These are phyloP conservation scores for Mangifera indica DNA, from an alignment of 345 rosid species.

Conservation along the genomic window DNA sequence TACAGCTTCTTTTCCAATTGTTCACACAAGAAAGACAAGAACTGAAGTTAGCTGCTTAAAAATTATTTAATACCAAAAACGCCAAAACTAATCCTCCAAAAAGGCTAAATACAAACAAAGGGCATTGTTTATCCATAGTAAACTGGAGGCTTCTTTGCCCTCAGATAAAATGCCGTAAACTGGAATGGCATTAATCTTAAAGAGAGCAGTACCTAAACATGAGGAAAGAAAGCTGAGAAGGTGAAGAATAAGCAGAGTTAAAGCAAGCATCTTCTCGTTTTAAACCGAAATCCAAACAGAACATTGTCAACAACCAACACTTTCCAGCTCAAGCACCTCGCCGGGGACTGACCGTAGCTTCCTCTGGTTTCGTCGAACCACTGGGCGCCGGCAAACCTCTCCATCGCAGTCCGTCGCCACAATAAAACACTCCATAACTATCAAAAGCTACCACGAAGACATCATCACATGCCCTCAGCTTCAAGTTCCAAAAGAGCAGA, in stretches of 20 bases:
- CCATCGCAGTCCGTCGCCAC: constrained; percentile 35
- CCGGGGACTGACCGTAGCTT: constrained; percentile 25
- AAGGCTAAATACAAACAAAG: too few relatives aligned
- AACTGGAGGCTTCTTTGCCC: background rate
- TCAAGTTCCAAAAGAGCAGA: background rate
- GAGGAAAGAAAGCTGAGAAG: constrained; percentile 37
- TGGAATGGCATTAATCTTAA: background rate
- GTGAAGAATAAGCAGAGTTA: constrained; percentile 44
- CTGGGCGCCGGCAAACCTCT: constrained; percentile 18
- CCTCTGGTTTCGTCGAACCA: constrained; percentile 24
- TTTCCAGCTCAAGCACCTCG: constrained; percentile 21
- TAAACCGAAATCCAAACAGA: constrained; percentile 34
- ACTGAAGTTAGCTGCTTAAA: background rate
- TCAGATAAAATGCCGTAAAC: background rate
- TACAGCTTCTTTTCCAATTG: background rate
- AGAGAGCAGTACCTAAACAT: constrained; percentile 46
- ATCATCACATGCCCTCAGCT: constrained; percentile 1
- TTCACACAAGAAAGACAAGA: background rate
- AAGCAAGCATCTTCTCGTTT: constrained; percentile 47
- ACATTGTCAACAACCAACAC: constrained; percentile 44
- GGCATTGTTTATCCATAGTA: too few relatives aligned
- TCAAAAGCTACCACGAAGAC: background rate
- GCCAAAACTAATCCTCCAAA: background rate
- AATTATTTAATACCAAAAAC: background rate
- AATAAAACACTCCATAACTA: constrained; percentile 17